Percentiles rank a stretch among this genome's conserved stretches.
Evolutionary conservation across 768 basidiomycete genomes (phyloP).

Genomic region (Lanmaoa rubissima): DNA sequence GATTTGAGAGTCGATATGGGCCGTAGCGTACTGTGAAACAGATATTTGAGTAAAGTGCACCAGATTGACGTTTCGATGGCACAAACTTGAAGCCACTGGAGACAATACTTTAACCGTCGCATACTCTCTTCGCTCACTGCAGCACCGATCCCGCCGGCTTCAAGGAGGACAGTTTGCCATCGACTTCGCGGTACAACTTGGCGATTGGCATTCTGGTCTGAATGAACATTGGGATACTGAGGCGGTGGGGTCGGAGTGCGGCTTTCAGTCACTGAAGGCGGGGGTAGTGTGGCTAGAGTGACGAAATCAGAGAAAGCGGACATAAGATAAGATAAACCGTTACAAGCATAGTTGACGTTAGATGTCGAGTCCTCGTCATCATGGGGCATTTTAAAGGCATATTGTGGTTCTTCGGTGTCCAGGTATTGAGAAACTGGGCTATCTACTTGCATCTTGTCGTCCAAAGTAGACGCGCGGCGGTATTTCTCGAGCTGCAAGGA

Average conservation of each 20-base stretch:
- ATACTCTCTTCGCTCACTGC: slow-evolving; percentile 91
- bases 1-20: slow-evolving; percentile 86
- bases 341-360: slow-evolving; percentile 7
- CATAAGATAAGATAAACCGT: slow-evolving; percentile 3
- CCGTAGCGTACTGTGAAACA: slow-evolving; percentile 69
- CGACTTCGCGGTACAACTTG: slow-evolving; percentile 72
- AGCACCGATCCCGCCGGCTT: slow-evolving; percentile 85
- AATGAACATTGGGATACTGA: slow-evolving; percentile 3
- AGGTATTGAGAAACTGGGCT: not conserved
- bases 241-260: slow-evolving; percentile 24
- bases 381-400: not conserved
- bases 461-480: slow-evolving; percentile 38
- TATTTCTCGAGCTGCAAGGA: slow-evolving; percentile 47
- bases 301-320: slow-evolving; percentile 1
- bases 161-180: slow-evolving; percentile 81
- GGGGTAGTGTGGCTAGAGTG: slow-evolving; percentile 5
- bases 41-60: not conserved
- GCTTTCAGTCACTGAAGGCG: slow-evolving; percentile 9
- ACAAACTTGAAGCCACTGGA: slow-evolving; percentile 84
- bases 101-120: slow-evolving; percentile 78
- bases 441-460: slow-evolving; percentile 32
- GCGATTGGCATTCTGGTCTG: slow-evolving; percentile 32
- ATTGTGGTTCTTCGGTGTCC: not conserved
- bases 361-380: not conserved
- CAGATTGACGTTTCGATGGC: not conserved